Evolutionary conservation across 2,329 filamentous ascomycete genomes (phyloP).

Genomic region (Claviceps fusiformis): DNA sequence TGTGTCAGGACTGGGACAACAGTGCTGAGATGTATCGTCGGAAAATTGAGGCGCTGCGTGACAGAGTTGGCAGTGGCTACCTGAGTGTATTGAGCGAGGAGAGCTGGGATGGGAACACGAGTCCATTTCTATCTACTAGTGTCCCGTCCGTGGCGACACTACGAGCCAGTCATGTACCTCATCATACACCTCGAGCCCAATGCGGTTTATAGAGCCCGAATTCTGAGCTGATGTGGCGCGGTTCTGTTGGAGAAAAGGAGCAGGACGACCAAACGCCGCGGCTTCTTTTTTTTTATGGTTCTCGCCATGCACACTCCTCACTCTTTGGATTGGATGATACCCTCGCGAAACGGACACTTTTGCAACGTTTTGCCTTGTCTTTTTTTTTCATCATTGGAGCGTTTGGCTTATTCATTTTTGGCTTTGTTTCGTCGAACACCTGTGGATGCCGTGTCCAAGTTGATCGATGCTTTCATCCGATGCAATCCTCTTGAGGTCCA

Average conservation of each 20-base stretch:
- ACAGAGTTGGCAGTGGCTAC: constrained; percentile 78
- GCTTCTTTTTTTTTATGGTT: background rate
- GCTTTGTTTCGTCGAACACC: background rate
- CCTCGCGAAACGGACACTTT: background rate
- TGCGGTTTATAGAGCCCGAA: constrained; percentile 39
- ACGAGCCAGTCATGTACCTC: constrained; percentile 17
- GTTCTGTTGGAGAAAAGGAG: constrained; percentile 2
- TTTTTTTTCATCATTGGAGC: background rate
- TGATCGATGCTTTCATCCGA: background rate
- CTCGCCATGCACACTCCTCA: background rate
- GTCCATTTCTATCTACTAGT: constrained; percentile 9
- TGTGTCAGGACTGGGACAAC: constrained; percentile 46
- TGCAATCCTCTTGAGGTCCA: background rate
- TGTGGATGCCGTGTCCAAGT: background rate
- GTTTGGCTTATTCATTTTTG: background rate
- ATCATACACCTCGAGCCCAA: constrained; percentile 24
- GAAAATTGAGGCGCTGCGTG: constrained; percentile 75
- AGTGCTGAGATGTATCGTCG: constrained; percentile 70
- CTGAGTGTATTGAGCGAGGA: constrained; percentile 77
- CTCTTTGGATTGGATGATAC: background rate
- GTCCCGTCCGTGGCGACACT: constrained; percentile 16
- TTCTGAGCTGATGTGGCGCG: constrained; percentile 26
- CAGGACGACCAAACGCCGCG: background rate
- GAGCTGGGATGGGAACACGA: constrained; percentile 37
- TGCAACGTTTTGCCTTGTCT: background rate